Conservation (phyloP, 192 early-diverging fungal species). For the Umbelopsis vinacea region DNA sequence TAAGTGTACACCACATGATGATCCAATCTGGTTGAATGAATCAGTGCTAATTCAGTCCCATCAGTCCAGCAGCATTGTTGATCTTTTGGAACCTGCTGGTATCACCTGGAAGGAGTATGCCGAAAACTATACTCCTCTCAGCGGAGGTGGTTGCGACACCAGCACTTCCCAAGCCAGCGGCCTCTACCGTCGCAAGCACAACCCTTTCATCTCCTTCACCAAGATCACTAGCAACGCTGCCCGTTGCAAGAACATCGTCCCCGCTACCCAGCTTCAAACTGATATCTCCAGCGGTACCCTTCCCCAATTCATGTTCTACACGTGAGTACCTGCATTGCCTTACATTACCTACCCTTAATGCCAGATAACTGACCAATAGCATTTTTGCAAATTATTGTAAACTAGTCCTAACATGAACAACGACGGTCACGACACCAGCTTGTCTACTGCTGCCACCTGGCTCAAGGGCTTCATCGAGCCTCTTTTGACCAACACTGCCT, state of each 20-base stretch:
- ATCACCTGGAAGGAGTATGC: constrained; percentile 69
- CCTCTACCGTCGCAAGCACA: constrained; percentile 69
- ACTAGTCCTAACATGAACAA: constrained; percentile 28
- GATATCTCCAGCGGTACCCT: constrained; percentile 50
- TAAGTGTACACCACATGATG: background rate
- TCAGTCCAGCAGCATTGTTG: constrained; percentile 24
- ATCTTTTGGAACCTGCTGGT: constrained; percentile 57
- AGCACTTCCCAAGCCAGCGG: constrained; percentile 22
- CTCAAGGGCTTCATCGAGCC: constrained; percentile 56
- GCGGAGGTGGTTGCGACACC: constrained; percentile 41
- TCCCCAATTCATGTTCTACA: constrained; percentile 59
- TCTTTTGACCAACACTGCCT: constrained; percentile 47
- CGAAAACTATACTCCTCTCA: constrained; percentile 55
- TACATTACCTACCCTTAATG: too few relatives aligned
- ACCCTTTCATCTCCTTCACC: constrained; percentile 66
- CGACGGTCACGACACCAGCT: constrained; percentile 53
- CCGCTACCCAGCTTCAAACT: constrained; percentile 46
- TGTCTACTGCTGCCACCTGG: constrained; percentile 47
- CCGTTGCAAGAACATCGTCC: constrained; percentile 66
- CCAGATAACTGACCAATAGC: too few relatives aligned
- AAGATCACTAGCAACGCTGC: constrained; percentile 50
- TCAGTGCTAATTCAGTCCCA: background rate
- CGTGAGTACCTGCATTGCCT: background rate
- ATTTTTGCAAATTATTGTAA: background rate
- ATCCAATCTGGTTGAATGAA: background rate